Evolutionary conservation across 1,284 basidiomycete genomes (phyloP).

Genomic region (Cutaneotrichosporon cutaneum): DNA sequence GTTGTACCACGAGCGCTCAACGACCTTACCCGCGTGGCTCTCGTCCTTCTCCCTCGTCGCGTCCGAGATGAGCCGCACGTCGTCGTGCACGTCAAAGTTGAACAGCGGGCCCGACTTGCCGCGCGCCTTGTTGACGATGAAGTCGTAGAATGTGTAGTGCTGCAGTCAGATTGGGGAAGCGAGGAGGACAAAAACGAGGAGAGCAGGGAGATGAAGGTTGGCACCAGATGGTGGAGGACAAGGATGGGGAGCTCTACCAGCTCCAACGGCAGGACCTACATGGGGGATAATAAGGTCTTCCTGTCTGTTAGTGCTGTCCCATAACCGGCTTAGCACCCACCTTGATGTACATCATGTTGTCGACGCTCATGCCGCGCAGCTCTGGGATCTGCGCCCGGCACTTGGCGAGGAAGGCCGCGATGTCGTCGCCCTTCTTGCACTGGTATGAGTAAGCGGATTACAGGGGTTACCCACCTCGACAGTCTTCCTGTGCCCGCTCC

Average conservation of each 20-base stretch:
- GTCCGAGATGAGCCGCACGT: constrained; percentile 91
- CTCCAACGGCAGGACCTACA: no score
- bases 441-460: no score
- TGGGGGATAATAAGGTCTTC: constrained; percentile 96
- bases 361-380: constrained; percentile 80
- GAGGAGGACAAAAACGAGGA: no score
- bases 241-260: no score
- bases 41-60: constrained; percentile 97
- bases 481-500: constrained; percentile 90
- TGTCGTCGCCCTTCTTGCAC: constrained; percentile 98
- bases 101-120: constrained; percentile 98
- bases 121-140: constrained; percentile 95
- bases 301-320: no score
- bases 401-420: constrained; percentile 85
- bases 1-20: constrained; percentile 93
- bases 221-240: no score
- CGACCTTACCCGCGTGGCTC: constrained; percentile 97
- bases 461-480: no score
- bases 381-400: constrained; percentile 90
- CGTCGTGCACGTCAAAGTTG: constrained; percentile 99
- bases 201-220: no score
- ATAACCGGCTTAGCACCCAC: no score
- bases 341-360: constrained; percentile 99
- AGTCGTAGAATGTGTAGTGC: constrained; percentile 97
- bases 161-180: no score